phyloP scores from a whole-genome alignment of 73 alveolate species.

The Paraurostyla sp. region DNA sequence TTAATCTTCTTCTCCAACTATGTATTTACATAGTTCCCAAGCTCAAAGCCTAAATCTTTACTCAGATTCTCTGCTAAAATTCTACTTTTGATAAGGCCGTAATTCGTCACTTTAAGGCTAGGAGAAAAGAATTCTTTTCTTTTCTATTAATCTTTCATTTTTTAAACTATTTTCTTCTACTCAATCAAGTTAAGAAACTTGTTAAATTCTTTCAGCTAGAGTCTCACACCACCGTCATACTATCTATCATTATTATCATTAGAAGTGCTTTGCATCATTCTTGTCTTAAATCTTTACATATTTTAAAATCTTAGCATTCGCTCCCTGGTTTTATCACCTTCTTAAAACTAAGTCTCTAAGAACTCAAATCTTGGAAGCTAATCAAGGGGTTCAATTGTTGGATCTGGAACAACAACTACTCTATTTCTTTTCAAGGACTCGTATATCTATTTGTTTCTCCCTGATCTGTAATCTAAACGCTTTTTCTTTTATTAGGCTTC shows the following conservation, averaged over 20 bases:
- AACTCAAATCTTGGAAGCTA: slow-evolving; percentile 28
- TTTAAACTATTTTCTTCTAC: not conserved
- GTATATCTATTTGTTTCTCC: not conserved
- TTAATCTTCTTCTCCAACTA: slow-evolving; percentile 4
- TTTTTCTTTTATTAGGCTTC: no score
- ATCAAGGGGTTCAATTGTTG: not conserved
- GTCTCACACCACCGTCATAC: no score
- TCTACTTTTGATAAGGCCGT: not conserved
- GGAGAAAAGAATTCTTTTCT: slow-evolving; percentile 11
- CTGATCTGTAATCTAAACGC: no score
- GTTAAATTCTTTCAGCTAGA: slow-evolving; percentile 7
- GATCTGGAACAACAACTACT: slow-evolving; percentile 8
- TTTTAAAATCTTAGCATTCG: not conserved
- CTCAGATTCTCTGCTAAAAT: not conserved
- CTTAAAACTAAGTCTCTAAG: not conserved
- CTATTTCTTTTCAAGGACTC: not conserved
- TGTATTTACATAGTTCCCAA: slow-evolving; percentile 10
- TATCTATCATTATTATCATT: no score
- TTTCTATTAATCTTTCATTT: not conserved
- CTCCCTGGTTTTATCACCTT: not conserved
- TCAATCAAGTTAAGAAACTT: not conserved
- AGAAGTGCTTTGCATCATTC: not conserved
- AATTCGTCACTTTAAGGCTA: not conserved
- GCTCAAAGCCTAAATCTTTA: not conserved
- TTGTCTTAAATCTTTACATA: slow-evolving; percentile 17